Conservation (phyloP, 2,329 filamentous ascomycete genomes). For the Drechslerella dactyloides region DNA sequence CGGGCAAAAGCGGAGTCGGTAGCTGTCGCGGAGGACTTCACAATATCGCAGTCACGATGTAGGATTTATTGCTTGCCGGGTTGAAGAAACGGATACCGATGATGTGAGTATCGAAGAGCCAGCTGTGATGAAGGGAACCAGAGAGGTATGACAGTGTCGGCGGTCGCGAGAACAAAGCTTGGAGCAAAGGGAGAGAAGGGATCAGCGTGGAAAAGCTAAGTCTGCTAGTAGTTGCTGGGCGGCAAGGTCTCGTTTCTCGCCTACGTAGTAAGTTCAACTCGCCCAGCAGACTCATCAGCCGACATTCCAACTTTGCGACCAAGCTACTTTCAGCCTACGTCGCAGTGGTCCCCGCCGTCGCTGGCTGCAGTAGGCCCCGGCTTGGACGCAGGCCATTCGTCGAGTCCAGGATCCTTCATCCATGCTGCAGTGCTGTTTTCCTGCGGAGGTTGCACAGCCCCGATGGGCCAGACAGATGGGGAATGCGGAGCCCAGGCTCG, state of each 20-base stretch:
- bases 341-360: not conserved
- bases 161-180: not conserved
- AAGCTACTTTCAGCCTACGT: slow-evolving; percentile 1
- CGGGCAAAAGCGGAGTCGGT: slow-evolving; percentile 7
- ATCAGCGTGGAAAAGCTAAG: slow-evolving; percentile 22
- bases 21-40: slow-evolving; percentile 6
- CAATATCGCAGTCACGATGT: not conserved
- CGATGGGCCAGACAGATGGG: slow-evolving; percentile 7
- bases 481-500: slow-evolving; percentile 7
- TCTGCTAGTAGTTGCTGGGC: not conserved
- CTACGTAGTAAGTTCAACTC: slow-evolving; percentile 23
- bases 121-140: not conserved
- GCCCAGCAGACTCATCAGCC: not conserved
- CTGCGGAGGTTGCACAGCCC: slow-evolving; percentile 37
- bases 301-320: slow-evolving; percentile 14
- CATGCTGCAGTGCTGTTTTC: slow-evolving; percentile 1
- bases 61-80: too few species aligned
- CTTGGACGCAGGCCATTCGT: not conserved
- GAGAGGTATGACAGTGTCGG: not conserved
- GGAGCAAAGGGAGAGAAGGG: slow-evolving; percentile 10
- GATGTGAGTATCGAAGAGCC: not conserved
- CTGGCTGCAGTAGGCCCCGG: not conserved
- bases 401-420: not conserved
- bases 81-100: not conserved
- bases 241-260: slow-evolving; percentile 24